Evolutionary conservation across 306 rosid species (phyloP), one percentile per base, ranked within the genome.

Genomic region (Fragaria vesca): DNA sequence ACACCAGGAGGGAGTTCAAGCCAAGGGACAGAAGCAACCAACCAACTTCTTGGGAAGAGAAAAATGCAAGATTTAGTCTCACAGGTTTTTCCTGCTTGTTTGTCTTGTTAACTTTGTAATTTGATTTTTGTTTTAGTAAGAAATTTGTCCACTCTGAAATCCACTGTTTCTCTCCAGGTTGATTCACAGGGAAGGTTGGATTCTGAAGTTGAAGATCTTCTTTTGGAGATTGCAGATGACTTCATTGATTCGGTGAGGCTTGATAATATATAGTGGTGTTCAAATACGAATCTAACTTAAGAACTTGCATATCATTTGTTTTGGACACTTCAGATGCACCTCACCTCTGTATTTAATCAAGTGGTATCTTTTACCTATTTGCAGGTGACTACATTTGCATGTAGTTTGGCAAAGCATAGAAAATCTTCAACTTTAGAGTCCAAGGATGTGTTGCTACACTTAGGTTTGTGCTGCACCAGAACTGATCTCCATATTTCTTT

Each of bases 1-100:
- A 95, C 99, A 38, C 98, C 97, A 11, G 99, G 99, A 72, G 99
- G 99, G 72, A 96, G 99, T 83, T 96, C 99, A 62, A 96, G 99
- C 85, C 99, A 93, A 89, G 99, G 99, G 83, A 95, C 96, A 8
- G 97, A 96, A 84, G 91, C 97, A 21, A 93, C 99, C 69, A 96
- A 93, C 85, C 99, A 96, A 84, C 91, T 96, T 73, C 99, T 96
- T 80, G 99, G 99, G 75, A 96, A 96, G 90, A 90, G 99, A 85
- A 96, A 96, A 88, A 93, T 96, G 86, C 97, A 93, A 61, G 99
- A 96, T 84, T 87, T 96, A 86, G 99, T 91, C 73, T 88, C 97
- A 42, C 99, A 96, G 99, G 99, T 96, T 65, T 69, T 82, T 82
- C 40, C 68, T 72, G 72, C 65, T 30, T 71, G 6, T 75, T 71